These are phyloP conservation scores for Arctium lappa DNA, from an alignment of 129 eudicot genomes.

Conservation along the genomic window DNA sequence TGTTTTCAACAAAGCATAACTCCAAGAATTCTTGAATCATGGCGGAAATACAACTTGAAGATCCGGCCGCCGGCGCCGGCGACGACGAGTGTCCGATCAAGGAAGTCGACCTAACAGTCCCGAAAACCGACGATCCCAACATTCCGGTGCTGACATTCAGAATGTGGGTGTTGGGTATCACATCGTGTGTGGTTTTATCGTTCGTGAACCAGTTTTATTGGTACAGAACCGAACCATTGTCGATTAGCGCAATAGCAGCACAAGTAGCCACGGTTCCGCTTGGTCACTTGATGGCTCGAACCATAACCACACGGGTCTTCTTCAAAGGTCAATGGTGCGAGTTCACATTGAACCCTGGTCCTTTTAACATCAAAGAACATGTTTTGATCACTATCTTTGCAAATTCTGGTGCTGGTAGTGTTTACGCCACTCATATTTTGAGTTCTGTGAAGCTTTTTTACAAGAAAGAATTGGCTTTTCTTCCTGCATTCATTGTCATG, in stretches of 20 bases:
- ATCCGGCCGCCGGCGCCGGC: not conserved
- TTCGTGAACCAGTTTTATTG: constrained; percentile 74
- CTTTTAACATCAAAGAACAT: constrained; percentile 71
- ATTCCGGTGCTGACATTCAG: constrained; percentile 60
- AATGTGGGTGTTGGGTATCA: constrained; percentile 66
- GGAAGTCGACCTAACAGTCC: constrained; percentile 63
- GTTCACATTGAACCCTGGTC: constrained; percentile 70
- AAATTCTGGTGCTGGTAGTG: constrained; percentile 60
- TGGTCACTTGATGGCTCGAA: constrained; percentile 70
- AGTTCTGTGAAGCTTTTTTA: constrained; percentile 54
- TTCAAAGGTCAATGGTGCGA: constrained; percentile 33
- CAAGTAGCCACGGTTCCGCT: constrained; percentile 62
- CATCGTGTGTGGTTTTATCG: constrained; percentile 46
- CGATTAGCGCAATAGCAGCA: constrained; percentile 39
- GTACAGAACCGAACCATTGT: constrained; percentile 57
- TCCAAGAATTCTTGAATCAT: not conserved
- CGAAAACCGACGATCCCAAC: constrained; percentile 69
- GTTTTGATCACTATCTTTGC: constrained; percentile 71
- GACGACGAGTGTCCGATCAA: constrained; percentile 40
- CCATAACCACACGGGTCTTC: constrained; percentile 36
- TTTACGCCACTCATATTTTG: constrained; percentile 68
- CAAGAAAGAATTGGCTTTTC: constrained; percentile 39
- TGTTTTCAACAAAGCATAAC: not conserved
- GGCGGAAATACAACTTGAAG: not conserved
- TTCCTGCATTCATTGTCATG: constrained; percentile 64